Conservation (phyloP, 495 filamentous ascomycete genomes). For the Penicillium odoratum region DNA sequence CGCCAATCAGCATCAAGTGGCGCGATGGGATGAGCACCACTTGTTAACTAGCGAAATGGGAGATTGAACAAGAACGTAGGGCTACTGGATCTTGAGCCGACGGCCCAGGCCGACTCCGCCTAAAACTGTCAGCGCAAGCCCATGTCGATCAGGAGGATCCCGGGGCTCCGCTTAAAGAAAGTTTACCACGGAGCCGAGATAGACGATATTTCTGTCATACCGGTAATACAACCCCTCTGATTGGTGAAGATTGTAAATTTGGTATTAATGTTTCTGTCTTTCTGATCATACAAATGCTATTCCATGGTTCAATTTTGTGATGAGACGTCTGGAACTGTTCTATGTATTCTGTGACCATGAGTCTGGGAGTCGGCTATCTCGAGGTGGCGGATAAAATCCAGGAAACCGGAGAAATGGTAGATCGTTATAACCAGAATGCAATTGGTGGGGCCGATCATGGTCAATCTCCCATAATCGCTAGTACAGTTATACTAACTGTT, state of each 20-base stretch:
- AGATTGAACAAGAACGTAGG: not conserved
- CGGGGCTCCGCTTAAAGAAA: not conserved
- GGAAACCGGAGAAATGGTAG: not conserved
- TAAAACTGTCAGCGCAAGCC: not conserved
- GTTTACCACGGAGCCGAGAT: not conserved
- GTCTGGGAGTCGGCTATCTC: not conserved
- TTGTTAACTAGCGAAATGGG: not conserved
- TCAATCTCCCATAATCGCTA: not conserved
- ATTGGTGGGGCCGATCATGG: not conserved
- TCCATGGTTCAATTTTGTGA: not conserved
- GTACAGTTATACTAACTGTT: not conserved
- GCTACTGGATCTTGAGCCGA: not conserved
- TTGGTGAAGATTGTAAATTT: not conserved
- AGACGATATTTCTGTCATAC: not conserved
- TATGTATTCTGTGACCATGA: too few species aligned
- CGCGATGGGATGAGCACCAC: not conserved
- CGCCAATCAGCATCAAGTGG: not conserved
- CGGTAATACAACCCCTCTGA: not conserved
- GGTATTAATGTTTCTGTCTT: not conserved
- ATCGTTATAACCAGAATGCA: not conserved
- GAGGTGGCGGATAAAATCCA: not conserved
- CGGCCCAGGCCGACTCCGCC: not conserved
- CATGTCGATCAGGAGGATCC: not conserved
- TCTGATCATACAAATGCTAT: not conserved
- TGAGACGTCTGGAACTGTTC: not conserved